A percentile compares a stretch with the other conserved stretches of the same genome.
Conservation (phyloP, 176 grass and related monocot species). For the Dactylis glomerata region DNA sequence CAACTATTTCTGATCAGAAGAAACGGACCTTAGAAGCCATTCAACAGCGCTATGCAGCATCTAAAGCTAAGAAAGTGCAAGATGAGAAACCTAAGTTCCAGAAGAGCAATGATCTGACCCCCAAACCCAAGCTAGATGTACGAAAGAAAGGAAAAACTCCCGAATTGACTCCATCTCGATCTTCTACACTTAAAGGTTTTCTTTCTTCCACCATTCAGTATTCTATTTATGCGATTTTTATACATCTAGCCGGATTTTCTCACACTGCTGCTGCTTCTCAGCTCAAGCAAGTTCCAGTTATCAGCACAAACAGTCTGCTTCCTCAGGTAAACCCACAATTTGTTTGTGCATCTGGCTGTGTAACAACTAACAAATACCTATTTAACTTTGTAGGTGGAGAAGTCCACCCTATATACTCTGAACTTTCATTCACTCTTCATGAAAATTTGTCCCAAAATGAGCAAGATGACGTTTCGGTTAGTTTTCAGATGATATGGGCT, state of each 20-base stretch:
- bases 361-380: background rate
- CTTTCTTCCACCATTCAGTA: background rate
- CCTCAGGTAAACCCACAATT: background rate
- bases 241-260: background rate
- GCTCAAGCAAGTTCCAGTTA: background rate
- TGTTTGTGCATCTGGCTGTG: background rate
- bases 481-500: background rate
- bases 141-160: constrained; percentile 3
- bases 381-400: constrained; percentile 37
- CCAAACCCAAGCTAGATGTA: constrained; percentile 22
- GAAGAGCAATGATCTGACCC: constrained; percentile 18
- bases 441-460: constrained; percentile 36
- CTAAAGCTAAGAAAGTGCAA: constrained; percentile 54
- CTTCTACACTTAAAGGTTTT: constrained; percentile 31
- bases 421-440: constrained; percentile 36
- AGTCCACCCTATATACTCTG: constrained; percentile 43
- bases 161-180: background rate
- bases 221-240: background rate
- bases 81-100: constrained; percentile 24
- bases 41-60: constrained; percentile 36
- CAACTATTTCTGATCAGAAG: constrained; percentile 47
- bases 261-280: background rate
- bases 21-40: constrained; percentile 55
- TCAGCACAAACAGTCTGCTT: background rate
- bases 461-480: constrained; percentile 5